These are phyloP conservation scores for Candida sanyiensis DNA, from an alignment of 805 yeast species.

Conservation along the genomic window DNA sequence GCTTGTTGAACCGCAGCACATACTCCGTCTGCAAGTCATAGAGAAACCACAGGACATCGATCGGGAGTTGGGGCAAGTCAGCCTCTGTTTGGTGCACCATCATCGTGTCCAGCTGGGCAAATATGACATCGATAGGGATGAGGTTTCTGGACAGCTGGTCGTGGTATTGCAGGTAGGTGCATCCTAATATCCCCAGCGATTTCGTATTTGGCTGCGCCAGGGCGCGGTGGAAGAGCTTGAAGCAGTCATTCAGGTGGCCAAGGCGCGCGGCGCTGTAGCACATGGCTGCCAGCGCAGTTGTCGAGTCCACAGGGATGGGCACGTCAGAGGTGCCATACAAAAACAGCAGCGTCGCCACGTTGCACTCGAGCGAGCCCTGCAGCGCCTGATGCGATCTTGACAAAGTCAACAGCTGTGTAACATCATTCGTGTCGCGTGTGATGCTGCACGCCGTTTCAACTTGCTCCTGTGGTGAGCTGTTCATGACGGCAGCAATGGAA, in stretches of 20 bases:
- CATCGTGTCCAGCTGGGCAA: conserved; percentile 9
- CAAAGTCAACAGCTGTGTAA: conserved; percentile 10
- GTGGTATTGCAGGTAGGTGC: conserved; percentile 10
- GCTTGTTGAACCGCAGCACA: conserved; percentile 33
- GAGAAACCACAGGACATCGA: conserved; percentile 36
- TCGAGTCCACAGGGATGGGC: conserved; percentile 8
- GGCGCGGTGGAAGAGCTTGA: conserved; percentile 9
- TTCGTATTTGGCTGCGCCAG: conserved; percentile 5
- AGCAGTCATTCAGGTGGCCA: conserved; percentile 9
- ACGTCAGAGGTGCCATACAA: conserved; percentile 13
- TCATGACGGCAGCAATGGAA: too few species aligned
- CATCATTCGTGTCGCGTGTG: conserved; percentile 4
- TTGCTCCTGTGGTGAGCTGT: too few species aligned
- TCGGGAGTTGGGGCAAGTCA: too few species aligned
- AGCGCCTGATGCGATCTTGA: conserved; percentile 7
- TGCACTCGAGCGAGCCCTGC: conserved; percentile 4
- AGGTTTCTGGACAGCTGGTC: conserved; percentile 5
- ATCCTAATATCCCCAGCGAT: conserved; percentile 10
- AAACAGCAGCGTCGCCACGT: conserved; percentile 11
- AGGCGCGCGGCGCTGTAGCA: conserved; percentile 11
- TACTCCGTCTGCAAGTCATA: conserved; percentile 42
- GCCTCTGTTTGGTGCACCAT: conserved; percentile 1
- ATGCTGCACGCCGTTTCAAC: too few species aligned
- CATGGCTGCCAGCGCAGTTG: conserved; percentile 6
- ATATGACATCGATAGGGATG: conserved; percentile 13